phyloP scores from a whole-genome alignment of 1,139 yeast genomes.

The Hemisphaericaspora subhashii region DNA sequence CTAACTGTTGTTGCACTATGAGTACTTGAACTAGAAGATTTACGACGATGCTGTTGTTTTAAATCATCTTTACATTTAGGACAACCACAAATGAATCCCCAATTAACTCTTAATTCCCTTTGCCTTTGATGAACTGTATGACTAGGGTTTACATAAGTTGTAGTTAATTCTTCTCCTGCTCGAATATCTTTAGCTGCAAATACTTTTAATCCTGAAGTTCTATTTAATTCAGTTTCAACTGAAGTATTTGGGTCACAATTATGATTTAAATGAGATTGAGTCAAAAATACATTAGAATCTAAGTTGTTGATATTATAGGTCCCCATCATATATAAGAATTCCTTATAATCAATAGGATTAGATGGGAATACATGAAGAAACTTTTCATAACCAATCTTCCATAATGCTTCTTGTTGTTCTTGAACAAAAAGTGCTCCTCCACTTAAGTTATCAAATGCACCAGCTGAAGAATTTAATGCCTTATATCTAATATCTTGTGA shows the following conservation, averaged over 20 bases:
- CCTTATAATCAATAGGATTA: slow-evolving; percentile 46
- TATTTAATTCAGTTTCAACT: slow-evolving; percentile 47
- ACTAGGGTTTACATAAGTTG: slow-evolving; percentile 69
- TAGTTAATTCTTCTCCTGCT: slow-evolving; percentile 66
- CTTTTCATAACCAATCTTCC: slow-evolving; percentile 57
- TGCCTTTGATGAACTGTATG: slow-evolving; percentile 65
- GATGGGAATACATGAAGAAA: slow-evolving; percentile 53
- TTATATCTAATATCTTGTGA: slow-evolving; percentile 65
- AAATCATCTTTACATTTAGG: slow-evolving; percentile 62
- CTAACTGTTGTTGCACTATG: slow-evolving; percentile 39
- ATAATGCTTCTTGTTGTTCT: slow-evolving; percentile 59
- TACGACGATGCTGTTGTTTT: slow-evolving; percentile 36
- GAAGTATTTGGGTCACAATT: slow-evolving; percentile 71
- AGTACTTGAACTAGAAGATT: slow-evolving; percentile 27
- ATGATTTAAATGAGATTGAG: slow-evolving; percentile 75
- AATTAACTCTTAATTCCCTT: slow-evolving; percentile 67
- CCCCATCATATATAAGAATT: slow-evolving; percentile 64
- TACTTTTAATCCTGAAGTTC: slow-evolving; percentile 57
- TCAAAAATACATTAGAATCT: slow-evolving; percentile 59
- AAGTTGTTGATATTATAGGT: slow-evolving; percentile 73
- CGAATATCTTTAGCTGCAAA: slow-evolving; percentile 58
- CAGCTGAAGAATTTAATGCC: slow-evolving; percentile 60
- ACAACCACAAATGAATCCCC: slow-evolving; percentile 83
- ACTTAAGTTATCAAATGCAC: slow-evolving; percentile 49
- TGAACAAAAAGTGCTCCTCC: slow-evolving; percentile 53